Base-by-base conservation (phyloP, 805 yeast species). In the Saccharomyces eubayanus region DNA sequence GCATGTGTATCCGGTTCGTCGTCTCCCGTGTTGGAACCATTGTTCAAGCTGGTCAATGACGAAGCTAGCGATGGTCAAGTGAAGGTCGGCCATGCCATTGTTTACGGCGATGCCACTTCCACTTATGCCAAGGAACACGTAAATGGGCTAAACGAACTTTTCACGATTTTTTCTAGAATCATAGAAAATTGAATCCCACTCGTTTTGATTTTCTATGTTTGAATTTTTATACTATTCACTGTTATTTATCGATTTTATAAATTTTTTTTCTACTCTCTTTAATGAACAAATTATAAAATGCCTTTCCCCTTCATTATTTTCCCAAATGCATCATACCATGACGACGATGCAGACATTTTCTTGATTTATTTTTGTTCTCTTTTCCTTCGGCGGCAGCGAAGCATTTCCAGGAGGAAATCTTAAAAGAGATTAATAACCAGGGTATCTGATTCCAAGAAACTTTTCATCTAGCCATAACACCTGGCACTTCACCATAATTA, bases 141-240 rank as follows among this genome's bases (percentile, higher is more conserved):
- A 28, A 76, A 77, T 55, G 94, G 94, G 60, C 77, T 83, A 57
- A 87, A 86, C 62, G 89, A 85, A 60, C 71, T 87, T 48, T 76
- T 86, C 61, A 74, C 77, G 20, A 71, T 86, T 36, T 70, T 86
- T n/a, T 36, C 43, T 8, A 36, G 43, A 36, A 36, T 36, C 43
- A 36, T 36, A 3, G 43, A 36, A 30, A 55, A 56, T 28, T 45
- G 41, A 24, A 31, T 57, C 46, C n/a, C 47, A 51, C 12, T 47
- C 52, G 51, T 30, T 50, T 36, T n/a, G 16, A 14, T 16, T n/a
- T 16, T 16, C 21, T 8, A 6, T 20, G 43, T 36, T 16, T 36
- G 43, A 36, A 36, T 10, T 16, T 36, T 36, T 36, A 9, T 16
- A 9, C 12, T 16, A 8, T 6, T 31, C 1, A n/a, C 20, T 36